Evolutionary conservation across 2,329 filamentous ascomycete genomes (phyloP), one percentile per base, ranked within the genome.

Genomic region (Cephalotrichum gorgonifer): DNA sequence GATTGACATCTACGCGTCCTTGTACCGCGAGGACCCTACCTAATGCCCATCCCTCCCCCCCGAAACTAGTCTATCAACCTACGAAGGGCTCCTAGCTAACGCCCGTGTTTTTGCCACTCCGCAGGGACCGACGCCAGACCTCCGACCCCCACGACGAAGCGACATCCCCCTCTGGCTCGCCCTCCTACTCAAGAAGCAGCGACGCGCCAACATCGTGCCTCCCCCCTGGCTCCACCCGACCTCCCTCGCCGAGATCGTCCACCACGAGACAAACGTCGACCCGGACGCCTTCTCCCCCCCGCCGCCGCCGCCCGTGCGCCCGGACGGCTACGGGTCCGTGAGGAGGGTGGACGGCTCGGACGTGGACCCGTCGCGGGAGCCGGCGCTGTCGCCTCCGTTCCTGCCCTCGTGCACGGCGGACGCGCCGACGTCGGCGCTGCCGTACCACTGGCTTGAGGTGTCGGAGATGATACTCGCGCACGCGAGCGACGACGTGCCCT

Each of bases 361-460:
- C 27, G 57, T 57, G 9, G 54, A 54, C 42, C 38, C 47, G 23
- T 20, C 22, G 17, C 27, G 20, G 8, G 64, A 69, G 39, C 56
- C 59, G 4, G 52, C 68, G 2, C 61, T 81, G 0, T 80, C 82
- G 1, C 79, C 90, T 4, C 91, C 91, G 0, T 96, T 96, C 61
- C 67, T 94, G 1, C 78, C 81, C 1, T 83, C 83, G 15, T 88
- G 85, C 54, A 89, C 85, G 0, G 79, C 83, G 20, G 72, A 79
- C 43, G 79, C 85, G 2, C 80, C 83, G 8, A 69, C 81, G 1
- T 80, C 81, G 38, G 79, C 83, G 14, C 71, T 98, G 28, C 93
- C 93, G 0, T 97, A 95, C 62, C 91, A 97, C 69, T 98, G 91
- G 90, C 77, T 95, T 39, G 93, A 97, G 67, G 70, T 97, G 8